A percentile compares a stretch with the other conserved stretches of the same genome.
Evolutionary conservation across 768 basidiomycete genomes (phyloP).

Genomic region (Suillus discolor): DNA sequence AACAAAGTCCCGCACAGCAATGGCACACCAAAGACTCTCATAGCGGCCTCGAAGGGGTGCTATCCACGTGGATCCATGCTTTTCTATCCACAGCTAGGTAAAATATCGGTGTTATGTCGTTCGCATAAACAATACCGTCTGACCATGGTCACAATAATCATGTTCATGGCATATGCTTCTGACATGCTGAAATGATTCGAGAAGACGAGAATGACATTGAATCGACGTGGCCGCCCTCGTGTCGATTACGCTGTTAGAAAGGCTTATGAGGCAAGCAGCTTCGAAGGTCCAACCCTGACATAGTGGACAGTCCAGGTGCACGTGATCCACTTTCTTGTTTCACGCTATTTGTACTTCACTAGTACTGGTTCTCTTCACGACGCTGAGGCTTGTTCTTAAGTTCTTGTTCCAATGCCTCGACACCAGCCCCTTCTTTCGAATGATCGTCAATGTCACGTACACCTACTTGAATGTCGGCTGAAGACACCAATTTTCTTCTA

Average conservation of each 20-base stretch:
- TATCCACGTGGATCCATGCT: conserved; percentile 10
- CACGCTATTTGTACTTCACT: no score
- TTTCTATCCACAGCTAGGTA: conserved; percentile 14
- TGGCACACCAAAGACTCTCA: conserved; percentile 26
- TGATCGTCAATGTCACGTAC: no score
- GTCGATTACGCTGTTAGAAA: not conserved
- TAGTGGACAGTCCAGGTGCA: no score
- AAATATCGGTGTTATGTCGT: conserved; percentile 9
- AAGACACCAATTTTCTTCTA: no score
- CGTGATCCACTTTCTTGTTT: no score
- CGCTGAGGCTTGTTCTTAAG: no score
- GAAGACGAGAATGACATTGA: not conserved
- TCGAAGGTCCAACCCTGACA: not conserved
- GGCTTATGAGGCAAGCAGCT: not conserved
- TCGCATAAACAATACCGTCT: conserved; percentile 9
- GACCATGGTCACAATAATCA: conserved; percentile 16
- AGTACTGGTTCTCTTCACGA: no score
- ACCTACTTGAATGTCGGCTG: no score
- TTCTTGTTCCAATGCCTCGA: no score
- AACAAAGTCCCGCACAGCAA: conserved; percentile 24
- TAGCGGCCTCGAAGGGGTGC: conserved; percentile 6
- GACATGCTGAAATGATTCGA: not conserved
- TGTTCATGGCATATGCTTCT: not conserved
- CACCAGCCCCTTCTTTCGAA: no score
- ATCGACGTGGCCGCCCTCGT: not conserved